Percentiles rank a stretch among this genome's conserved stretches.
Evolutionary conservation across 495 filamentous ascomycete species (phyloP).

Genomic region (Monascus purpureus): DNA sequence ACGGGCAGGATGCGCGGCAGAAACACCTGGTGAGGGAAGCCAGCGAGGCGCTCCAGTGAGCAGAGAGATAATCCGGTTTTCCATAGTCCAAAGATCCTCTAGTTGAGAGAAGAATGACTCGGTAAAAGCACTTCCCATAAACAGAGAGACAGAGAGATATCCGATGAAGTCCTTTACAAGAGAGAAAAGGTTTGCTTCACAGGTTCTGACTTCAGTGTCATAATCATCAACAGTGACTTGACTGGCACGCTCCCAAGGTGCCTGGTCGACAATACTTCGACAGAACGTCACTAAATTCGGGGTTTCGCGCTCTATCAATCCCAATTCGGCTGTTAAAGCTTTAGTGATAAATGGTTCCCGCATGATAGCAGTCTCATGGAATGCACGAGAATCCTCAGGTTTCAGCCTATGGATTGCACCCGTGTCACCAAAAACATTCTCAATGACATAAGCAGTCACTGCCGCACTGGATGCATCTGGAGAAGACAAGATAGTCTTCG

Average conservation of each 20-base stretch:
- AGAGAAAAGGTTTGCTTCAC: conserved; percentile 37
- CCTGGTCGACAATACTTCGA: conserved; percentile 45
- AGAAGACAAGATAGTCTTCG: conserved; percentile 28
- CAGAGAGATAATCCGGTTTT: conserved; percentile 37
- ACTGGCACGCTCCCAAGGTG: conserved; percentile 42
- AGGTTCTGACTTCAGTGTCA: conserved; percentile 16
- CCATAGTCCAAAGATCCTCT: conserved; percentile 40
- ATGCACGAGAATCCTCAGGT: conserved; percentile 17
- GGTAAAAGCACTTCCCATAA: conserved; percentile 42
- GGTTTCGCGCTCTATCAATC: conserved; percentile 24
- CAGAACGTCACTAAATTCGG: conserved; percentile 43
- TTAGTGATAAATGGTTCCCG: conserved; percentile 28
- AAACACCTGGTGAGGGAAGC: conserved; percentile 34
- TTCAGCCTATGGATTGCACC: conserved; percentile 18
- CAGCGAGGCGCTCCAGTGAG: conserved; percentile 38
- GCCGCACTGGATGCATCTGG: conserved; percentile 16
- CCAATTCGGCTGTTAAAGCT: conserved; percentile 18
- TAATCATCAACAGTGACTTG: conserved; percentile 19
- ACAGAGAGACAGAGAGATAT: conserved; percentile 29
- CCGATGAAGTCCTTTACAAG: conserved; percentile 43
- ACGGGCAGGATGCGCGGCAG: conserved; percentile 37
- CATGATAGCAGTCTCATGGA: conserved; percentile 18
- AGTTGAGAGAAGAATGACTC: conserved; percentile 39
- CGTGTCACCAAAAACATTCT: conserved; percentile 37
- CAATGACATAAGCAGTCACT: conserved; percentile 25